Base-by-base conservation (phyloP, 352 stramenopile genomes). In the Phytophthora europaea region DNA sequence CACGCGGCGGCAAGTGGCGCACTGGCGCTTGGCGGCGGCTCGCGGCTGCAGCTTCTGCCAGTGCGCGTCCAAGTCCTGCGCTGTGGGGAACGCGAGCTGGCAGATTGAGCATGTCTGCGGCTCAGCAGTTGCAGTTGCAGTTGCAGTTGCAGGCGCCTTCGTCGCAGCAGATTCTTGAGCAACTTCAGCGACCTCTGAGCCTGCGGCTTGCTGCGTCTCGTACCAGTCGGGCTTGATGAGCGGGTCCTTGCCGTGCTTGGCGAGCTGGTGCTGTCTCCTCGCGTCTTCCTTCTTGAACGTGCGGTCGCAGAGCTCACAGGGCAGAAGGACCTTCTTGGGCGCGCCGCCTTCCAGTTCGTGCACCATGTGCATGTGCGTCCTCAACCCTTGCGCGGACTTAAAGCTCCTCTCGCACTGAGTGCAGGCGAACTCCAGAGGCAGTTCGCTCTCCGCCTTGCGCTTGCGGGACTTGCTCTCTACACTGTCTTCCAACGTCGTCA, bases 171-270 rank as follows among this genome's bases (percentile, higher is more conserved):
- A 8, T 23, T 45, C 13, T 9, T 48, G 28, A 13, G 15, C 65
- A 48, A 33, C n/a, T 6, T 61, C 15, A 20, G 16, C 26, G 3
- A n/a, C 13, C 7, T 50, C 15, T 22, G 10, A 26, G 9, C 45
- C 15, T 22, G 23, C 22, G 15, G n/a, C 34, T 51, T 80, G 72
- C 56, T 80, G 68, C 16, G 73, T 78, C 40, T 78, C 68, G 61
- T 83, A 94, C 91, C 91, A 97, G 65, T 97, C 91, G 1, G 91
- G 91, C 28, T 85, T 83, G 43, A 97, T 95, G 16, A 90, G 73
- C 34, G 74, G 77, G 67, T 95, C 87, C 28, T 86, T 83, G 34
- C 89, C 91, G 70, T 97, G 91, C 67, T 97, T 97, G 40, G 91
- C 88, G 45, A 91, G 73, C 16, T 84, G 65, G 50, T 97, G 91